Base-by-base conservation (phyloP, 257 asterid species). In the Anisodus tanguticus region DNA sequence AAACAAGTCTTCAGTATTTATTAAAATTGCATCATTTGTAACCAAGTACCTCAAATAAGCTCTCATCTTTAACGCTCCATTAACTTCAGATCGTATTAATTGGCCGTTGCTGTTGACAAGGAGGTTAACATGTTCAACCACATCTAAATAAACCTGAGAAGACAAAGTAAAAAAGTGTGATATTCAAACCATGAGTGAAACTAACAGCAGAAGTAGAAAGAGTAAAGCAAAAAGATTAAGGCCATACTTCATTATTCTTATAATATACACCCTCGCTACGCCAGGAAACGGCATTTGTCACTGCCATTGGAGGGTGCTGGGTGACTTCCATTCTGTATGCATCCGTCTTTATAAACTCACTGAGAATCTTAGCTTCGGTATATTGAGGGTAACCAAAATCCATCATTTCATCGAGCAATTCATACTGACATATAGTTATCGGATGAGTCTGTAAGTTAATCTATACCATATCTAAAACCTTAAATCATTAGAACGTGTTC, bases 241-340 rank as follows among this genome's bases (percentile, higher is more conserved):
- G 74, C 74, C 93, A 63, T 83, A 97, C 99, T 90, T 95, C 99
- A 90, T 97, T 95, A 88, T 95, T 97, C 89, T 93, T 95, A 91
- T 97, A 93, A 76, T 83, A 92, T 88, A 97, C 92, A 84, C 99
- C 99, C 91, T 97, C 99, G 57, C 99, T 97, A 81, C 99, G 98
- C 99, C 99, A 97, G 1, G 99, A 97, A 70, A 97, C 99, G 69
- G 99, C 99, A 92, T 97, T 97, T 74, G 99, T 97, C 51, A 97
- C 99, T 1, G 99, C 99, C 99, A 97, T 97, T 43, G 99, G 99
- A 88, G 99, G 99, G 88, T 98, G 93, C 89, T 97, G 99, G 8
- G 96, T 59, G 81, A 93, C 97, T 89, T 97, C 99, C 99, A 97
- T 93, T 87, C 98, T 89, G 85, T 97, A 97, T 87, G 99, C 99